Evolutionary conservation across 2,329 filamentous ascomycete species (phyloP), one percentile per base, ranked within the genome.

Genomic region (Cytospora leucostoma): DNA sequence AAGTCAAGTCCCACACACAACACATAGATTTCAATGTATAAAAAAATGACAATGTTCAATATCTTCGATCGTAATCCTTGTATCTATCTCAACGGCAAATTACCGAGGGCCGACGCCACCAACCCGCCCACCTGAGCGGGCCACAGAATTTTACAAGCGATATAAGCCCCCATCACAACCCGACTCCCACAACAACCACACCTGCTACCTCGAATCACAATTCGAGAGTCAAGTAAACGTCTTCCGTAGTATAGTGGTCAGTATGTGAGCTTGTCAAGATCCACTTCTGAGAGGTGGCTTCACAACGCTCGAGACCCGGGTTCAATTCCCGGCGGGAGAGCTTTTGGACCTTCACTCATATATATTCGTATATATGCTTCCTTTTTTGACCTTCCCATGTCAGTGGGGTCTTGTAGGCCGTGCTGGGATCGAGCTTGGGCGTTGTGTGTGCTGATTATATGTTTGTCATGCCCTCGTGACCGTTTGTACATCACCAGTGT

Each of bases 191-290:
- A 47, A 47, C 44, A 47, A 21, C 44, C 44, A 47, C 44, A 27
- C 44, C 7, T 12, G 21, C 44, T 47, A 47, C 44, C 44, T 47
- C 44, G 44, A 21, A 19, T 11, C 19, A 10, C 35, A 19, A 47
- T 19, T 47, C 44, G 44, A 21, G 44, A 19, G n/a, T 47, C n/a
- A 8, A 8, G n/a, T 19, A 44, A 27, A 44, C 40, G 17, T 47
- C 44, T 47, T 21, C 7, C n/a, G 44, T 47, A 47, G 44, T 47
- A 47, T 47, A 47, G 44, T 47, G 44, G 44, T 47, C 44, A 47
- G 44, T 47, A 47, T 47, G 21, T 19, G 21, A 47, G 44, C 44
- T 47, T 47, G 44, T 47, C 44, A 47, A 19, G 7, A 5, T 8
- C n/a, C n/a, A 19, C 44, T 21, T 47, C n/a, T 4, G 17, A 47